Conservation (phyloP, 208 protist genomes). For the Leishmania gerbilli region DNA sequence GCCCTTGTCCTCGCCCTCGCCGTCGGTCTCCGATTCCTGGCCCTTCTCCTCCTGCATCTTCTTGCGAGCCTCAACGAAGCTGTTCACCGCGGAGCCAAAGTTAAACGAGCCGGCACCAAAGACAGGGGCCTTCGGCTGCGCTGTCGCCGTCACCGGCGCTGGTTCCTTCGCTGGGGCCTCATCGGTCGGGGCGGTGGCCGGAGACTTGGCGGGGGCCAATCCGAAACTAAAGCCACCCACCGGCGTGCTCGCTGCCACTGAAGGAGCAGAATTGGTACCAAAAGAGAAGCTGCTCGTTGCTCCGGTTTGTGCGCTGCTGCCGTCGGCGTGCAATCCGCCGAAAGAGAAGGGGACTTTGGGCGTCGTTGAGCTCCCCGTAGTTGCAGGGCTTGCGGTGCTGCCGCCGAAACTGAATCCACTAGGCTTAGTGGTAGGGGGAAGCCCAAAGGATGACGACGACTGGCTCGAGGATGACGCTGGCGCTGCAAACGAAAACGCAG, state of each 20-base stretch:
- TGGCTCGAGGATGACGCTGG: neutral
- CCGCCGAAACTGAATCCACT: conserved; percentile 19
- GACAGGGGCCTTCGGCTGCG: conserved; percentile 14
- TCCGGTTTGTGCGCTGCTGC: neutral
- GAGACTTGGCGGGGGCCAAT: neutral
- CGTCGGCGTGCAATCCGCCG: neutral
- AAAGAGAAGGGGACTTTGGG: conserved; percentile 3
- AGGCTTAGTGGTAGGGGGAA: neutral
- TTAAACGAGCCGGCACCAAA: conserved; percentile 59
- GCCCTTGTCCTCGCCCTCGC: conserved; percentile 10
- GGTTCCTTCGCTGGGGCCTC: conserved; percentile 6
- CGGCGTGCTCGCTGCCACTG: neutral
- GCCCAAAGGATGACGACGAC: neutral
- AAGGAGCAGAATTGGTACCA: neutral
- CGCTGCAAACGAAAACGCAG: neutral
- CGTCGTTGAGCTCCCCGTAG: neutral
- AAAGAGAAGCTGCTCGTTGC: conserved; percentile 17
- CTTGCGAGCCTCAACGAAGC: conserved; percentile 72
- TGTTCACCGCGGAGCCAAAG: conserved; percentile 64
- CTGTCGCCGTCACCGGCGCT: conserved; percentile 4
- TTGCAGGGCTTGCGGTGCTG: neutral
- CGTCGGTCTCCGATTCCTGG: conserved; percentile 6
- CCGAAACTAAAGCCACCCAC: conserved; percentile 21
- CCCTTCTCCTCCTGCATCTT: conserved; percentile 48
- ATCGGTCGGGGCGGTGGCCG: conserved; percentile 2